A percentile compares a stretch with the other conserved stretches of the same genome.
These are phyloP conservation scores for Jamesozyma jinghongensis DNA, from an alignment of 805 yeast genomes.

Conservation along the genomic window DNA sequence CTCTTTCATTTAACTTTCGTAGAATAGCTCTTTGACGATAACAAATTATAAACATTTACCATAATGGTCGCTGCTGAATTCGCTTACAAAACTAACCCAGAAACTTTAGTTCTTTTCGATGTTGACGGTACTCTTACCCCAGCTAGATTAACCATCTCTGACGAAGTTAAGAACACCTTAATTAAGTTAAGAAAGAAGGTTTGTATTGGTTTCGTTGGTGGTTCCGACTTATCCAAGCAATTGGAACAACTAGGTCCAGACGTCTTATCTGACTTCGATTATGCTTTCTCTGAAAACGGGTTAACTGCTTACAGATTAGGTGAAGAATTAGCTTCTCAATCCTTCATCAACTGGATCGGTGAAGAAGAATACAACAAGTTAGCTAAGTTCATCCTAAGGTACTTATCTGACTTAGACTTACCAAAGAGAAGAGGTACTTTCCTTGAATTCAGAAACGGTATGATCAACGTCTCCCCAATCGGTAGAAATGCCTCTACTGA, in stretches of 20 bases:
- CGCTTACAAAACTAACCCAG: slow-evolving; percentile 69
- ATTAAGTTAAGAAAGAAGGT: slow-evolving; percentile 77
- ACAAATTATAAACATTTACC: neutral
- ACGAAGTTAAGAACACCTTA: slow-evolving; percentile 69
- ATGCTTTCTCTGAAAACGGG: slow-evolving; percentile 95
- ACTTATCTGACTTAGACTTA: slow-evolving; percentile 75
- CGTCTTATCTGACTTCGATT: slow-evolving; percentile 77
- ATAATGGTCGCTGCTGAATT: slow-evolving; percentile 39
- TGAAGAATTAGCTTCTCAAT: slow-evolving; percentile 79
- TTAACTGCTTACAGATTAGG: slow-evolving; percentile 94
- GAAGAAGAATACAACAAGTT: slow-evolving; percentile 87
- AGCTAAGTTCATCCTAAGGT: slow-evolving; percentile 74
- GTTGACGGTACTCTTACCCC: slow-evolving; percentile 99
- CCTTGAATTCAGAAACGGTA: slow-evolving; percentile 98
- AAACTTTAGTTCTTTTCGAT: slow-evolving; percentile 85
- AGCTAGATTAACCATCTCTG: slow-evolving; percentile 73
- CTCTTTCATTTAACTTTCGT: neutral
- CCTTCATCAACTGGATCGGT: slow-evolving; percentile 93
- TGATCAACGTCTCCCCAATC: slow-evolving; percentile 95
- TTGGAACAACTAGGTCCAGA: slow-evolving; percentile 87
- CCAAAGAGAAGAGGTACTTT: slow-evolving; percentile 99
- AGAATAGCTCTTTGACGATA: slow-evolving; percentile 5
- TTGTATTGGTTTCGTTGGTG: slow-evolving; percentile 97
- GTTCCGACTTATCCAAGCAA: slow-evolving; percentile 90
- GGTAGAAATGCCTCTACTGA: slow-evolving; percentile 96